These are phyloP conservation scores for Fomitopsis pulvina DNA, from an alignment of 768 basidiomycete genomes.

Conservation along the genomic window DNA sequence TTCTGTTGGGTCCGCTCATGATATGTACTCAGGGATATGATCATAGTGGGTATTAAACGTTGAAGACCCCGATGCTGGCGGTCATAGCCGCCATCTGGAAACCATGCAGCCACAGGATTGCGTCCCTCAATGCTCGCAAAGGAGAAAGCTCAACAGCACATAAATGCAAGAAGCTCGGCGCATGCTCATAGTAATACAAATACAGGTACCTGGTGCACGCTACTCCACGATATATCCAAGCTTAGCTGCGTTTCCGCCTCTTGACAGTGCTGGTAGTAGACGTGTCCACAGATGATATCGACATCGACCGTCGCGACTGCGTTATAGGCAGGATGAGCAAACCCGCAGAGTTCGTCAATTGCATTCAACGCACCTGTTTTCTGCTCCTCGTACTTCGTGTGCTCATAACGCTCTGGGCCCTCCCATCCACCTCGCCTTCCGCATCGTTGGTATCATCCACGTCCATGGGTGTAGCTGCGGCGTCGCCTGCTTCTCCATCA, in stretches of 20 bases:
- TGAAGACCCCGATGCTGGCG: too few species aligned
- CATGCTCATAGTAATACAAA: too few species aligned
- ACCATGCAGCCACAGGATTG: too few species aligned
- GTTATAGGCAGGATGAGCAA: constrained; percentile 1
- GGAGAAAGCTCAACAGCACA: too few species aligned
- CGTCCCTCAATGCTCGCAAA: too few species aligned
- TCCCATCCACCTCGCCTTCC: constrained; percentile 36
- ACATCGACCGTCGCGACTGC: constrained; percentile 59
- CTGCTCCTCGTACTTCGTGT: constrained; percentile 36
- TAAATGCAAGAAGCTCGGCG: too few species aligned
- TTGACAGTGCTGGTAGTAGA: constrained; percentile 22
- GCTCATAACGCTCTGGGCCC: constrained; percentile 57
- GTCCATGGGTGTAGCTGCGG: constrained; percentile 41
- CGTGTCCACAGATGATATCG: constrained; percentile 72
- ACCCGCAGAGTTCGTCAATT: neutral
- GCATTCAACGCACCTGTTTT: constrained; percentile 46
- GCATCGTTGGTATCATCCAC: constrained; percentile 35
- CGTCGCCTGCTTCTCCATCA: constrained; percentile 33
- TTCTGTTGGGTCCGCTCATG: too few species aligned
- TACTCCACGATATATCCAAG: neutral
- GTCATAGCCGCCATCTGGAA: too few species aligned
- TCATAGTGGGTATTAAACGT: too few species aligned
- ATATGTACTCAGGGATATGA: too few species aligned
- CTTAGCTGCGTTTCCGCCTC: constrained; percentile 3
- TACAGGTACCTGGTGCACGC: too few species aligned